Conservation (phyloP, 352 stramenopile species). For the Phytophthora palmivora region DNA sequence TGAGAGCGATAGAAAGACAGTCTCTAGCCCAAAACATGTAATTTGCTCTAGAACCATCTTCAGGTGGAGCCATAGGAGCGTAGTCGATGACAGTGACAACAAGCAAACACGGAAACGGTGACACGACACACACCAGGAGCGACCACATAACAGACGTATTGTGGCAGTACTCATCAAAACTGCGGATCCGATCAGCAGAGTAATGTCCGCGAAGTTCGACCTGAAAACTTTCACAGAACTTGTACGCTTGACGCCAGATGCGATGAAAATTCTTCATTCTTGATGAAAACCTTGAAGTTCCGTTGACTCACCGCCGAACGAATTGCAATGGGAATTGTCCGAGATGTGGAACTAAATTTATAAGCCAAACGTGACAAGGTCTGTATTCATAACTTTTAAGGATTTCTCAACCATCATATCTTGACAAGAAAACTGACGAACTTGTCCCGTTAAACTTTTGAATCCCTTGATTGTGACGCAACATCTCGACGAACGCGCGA, state of each 20-base stretch:
- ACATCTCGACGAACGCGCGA: slow-evolving; percentile 45
- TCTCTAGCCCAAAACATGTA: slow-evolving; percentile 11
- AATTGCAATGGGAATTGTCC: no score
- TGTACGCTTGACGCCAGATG: slow-evolving; percentile 12
- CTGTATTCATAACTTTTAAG: neutral
- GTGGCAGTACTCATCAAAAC: slow-evolving; percentile 5
- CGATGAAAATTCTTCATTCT: slow-evolving; percentile 14
- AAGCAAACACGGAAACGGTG: slow-evolving; percentile 8
- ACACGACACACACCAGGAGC: slow-evolving; percentile 8
- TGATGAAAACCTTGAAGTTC: no score
- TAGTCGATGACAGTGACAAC: slow-evolving; percentile 10
- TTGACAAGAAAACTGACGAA: slow-evolving; percentile 57
- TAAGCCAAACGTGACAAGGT: neutral
- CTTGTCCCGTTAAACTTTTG: slow-evolving; percentile 67
- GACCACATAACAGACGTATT: slow-evolving; percentile 4
- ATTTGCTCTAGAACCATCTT: slow-evolving; percentile 10
- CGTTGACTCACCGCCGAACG: slow-evolving; percentile 10
- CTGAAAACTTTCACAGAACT: slow-evolving; percentile 12
- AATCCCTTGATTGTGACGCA: slow-evolving; percentile 50
- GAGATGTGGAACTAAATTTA: slow-evolving; percentile 14
- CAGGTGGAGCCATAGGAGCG: slow-evolving; percentile 4
- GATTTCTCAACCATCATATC: slow-evolving; percentile 34
- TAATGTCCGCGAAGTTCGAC: slow-evolving; percentile 14
- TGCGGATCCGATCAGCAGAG: slow-evolving; percentile 2
- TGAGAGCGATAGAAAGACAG: slow-evolving; percentile 8